Evolutionary conservation across 2,329 filamentous ascomycete genomes (phyloP), one percentile per base, ranked within the genome.

Genomic region (Aphanocladium album): DNA sequence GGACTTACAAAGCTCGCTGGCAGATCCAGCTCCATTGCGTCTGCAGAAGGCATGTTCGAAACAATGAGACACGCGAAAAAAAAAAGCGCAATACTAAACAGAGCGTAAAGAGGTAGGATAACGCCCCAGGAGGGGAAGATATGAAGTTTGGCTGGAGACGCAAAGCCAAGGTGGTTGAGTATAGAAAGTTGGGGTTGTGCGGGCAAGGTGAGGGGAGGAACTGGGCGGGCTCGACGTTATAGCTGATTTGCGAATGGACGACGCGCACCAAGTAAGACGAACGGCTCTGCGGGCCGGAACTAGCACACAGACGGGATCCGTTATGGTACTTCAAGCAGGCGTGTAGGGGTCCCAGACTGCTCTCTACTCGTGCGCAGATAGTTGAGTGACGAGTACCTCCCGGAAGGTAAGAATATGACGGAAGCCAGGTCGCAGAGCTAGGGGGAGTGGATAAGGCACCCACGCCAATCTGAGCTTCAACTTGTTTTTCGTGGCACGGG

Each of bases 1-100:
- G 35, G 56, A 50, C 56, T 58, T 51, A 51, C 46, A 50, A 51
- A 58, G 21, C 19, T 49, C 12, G 27, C 43, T n/a, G 54, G 19
- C 41, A 7, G 41, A 35, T 45, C 25, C 16, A 41, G 27, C n/a
- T 46, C 41, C 41, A 37, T 25, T 17, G 41, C 12, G 53, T 56
- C 53, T 17, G 16, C 7, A 11, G 19, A 47, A n/a, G n/a, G 14
- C 53, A 56, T 56, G 19, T 35, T 56, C 17, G 27, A 17, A 37
- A 14, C 2, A 46, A 23, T 7, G 5, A 23, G 16, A 17, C 41
- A 33, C 7, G n/a, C n/a, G n/a, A n/a, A 37, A 2, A 35, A 30
- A 27, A 25, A 12, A 23, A 17, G 25, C 12, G 23, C 11, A 25
- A 33, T 2, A 23, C 39, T 12, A 25, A n/a, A 17, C 5, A 17